phyloP scores from a whole-genome alignment of 257 asterid species.

The Nicotiana undulata region DNA sequence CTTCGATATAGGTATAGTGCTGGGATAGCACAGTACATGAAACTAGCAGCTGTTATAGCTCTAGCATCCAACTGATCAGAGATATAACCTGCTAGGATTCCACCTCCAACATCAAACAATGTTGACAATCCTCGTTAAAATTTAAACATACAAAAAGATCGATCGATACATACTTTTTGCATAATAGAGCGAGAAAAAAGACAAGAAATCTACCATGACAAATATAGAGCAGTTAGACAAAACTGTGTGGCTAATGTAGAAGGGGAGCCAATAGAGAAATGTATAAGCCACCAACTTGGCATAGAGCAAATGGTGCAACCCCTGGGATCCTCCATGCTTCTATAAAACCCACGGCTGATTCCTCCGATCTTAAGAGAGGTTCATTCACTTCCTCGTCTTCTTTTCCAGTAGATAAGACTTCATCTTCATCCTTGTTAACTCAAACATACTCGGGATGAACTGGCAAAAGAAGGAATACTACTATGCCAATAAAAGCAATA shows the following conservation, averaged over 20 bases:
- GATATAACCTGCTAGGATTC: constrained; percentile 81
- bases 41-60: constrained; percentile 93
- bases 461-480: constrained; percentile 62
- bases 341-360: constrained; percentile 64
- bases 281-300: constrained; percentile 92
- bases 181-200: not conserved
- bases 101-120: constrained; percentile 91
- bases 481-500: constrained; percentile 43
- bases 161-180: not conserved
- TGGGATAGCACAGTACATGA: constrained; percentile 91
- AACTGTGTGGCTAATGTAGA: constrained; percentile 96
- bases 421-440: constrained; percentile 33
- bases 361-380: constrained; percentile 45
- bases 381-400: constrained; percentile 41
- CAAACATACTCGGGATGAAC: constrained; percentile 65
- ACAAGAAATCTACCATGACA: not conserved
- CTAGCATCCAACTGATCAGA: constrained; percentile 77
- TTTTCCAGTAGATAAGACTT: constrained; percentile 27
- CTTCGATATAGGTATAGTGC: constrained; percentile 73
- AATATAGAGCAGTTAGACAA: not conserved
- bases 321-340: constrained; percentile 97
- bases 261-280: constrained; percentile 94
- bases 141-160: constrained; percentile 1
- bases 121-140: constrained; percentile 60
- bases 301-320: constrained; percentile 75